Conservation (phyloP, 331 rosid genomes). For the Pyracantha coccinea region DNA sequence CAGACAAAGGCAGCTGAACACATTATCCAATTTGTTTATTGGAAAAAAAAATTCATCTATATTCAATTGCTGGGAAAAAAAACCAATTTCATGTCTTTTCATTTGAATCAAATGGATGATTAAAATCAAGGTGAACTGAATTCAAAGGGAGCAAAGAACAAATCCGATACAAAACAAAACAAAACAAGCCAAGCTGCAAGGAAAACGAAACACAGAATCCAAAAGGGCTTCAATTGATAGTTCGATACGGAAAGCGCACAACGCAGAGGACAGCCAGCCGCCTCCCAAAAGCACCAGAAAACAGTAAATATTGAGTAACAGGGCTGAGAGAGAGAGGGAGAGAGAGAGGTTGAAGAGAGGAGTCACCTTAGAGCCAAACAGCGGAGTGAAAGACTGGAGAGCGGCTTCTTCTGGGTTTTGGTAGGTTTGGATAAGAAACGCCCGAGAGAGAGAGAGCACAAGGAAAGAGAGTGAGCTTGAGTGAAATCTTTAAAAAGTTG, state of each 20-base stretch:
- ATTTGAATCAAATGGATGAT: too few species aligned
- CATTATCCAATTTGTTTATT: too few species aligned
- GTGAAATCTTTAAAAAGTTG: too few species aligned
- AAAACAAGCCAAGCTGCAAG: too few species aligned
- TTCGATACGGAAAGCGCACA: not conserved
- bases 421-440: slow-evolving; percentile 32
- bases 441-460: not conserved
- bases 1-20: too few species aligned
- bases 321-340: not conserved
- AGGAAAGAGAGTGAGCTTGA: not conserved
- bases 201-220: not conserved
- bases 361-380: slow-evolving; percentile 1
- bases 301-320: not conserved
- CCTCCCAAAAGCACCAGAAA: not conserved
- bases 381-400: not conserved
- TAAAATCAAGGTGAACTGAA: too few species aligned
- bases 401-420: not conserved
- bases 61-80: too few species aligned
- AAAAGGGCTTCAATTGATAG: not conserved
- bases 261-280: not conserved
- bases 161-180: too few species aligned
- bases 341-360: not conserved
- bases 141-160: too few species aligned
- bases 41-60: too few species aligned
- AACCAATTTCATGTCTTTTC: too few species aligned